These are phyloP conservation scores for Rhazya stricta DNA, from an alignment of 257 asterid species.

Conservation along the genomic window DNA sequence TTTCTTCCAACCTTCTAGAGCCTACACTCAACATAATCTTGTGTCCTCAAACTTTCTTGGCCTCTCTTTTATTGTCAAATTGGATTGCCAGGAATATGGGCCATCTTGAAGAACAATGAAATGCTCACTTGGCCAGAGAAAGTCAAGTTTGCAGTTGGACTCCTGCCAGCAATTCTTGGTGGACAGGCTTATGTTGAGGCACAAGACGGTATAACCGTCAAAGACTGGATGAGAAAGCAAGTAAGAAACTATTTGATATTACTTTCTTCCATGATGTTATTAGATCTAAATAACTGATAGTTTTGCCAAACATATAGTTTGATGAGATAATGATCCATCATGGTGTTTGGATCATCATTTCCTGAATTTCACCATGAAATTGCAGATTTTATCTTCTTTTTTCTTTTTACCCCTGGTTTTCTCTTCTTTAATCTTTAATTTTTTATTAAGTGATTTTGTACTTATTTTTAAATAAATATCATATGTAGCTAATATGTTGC, in stretches of 20 bases:
- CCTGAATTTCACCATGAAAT: background rate
- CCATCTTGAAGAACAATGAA: conserved; percentile 90
- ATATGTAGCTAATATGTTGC: background rate
- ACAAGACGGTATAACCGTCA: conserved; percentile 84
- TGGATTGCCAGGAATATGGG: conserved; percentile 62
- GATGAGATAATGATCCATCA: background rate
- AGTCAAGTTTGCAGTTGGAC: conserved; percentile 90
- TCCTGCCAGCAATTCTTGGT: conserved; percentile 91
- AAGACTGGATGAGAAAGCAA: conserved; percentile 95
- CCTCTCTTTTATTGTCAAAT: conserved; percentile 2
- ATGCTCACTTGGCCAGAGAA: conserved; percentile 99
- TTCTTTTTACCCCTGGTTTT: background rate
- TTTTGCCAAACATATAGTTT: background rate
- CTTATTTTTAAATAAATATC: background rate
- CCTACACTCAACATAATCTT: background rate
- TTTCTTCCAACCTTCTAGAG: background rate
- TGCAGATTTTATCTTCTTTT: background rate
- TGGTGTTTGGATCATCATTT: background rate
- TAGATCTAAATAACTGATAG: background rate
- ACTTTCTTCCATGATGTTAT: background rate
- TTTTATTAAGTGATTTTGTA: background rate
- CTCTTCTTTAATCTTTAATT: too few relatives aligned
- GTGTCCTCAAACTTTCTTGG: background rate
- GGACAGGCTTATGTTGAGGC: conserved; percentile 98
- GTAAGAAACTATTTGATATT: conserved; percentile 34